Base-by-base conservation (phyloP, 257 asterid genomes). In the Nicotiana otophora region DNA sequence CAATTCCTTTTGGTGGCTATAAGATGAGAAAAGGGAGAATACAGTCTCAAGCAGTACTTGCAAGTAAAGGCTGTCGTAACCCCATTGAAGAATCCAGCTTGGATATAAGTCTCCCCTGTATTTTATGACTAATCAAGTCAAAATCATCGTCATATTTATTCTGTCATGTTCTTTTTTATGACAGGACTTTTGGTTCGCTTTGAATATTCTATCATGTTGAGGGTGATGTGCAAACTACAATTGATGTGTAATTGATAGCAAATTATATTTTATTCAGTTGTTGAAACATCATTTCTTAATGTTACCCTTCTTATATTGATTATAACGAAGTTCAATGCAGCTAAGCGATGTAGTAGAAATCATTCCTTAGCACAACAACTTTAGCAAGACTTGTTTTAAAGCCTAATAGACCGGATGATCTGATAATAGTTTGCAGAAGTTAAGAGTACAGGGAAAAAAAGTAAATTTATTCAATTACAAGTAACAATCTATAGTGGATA, bases 1-100 rank as follows among this genome's bases (percentile, higher is more conserved):
- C 98, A 19, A 96, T 96, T 58, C 99, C 99, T 31, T 93, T 93
- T 55, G 99, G 98, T 72, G 99, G 98, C 20, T 96, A 94, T 84
- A 96, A 96, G 90, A 93, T 93, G 98, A 94, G 98, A 96, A 67
- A 96, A 93, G 88, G 97, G 98, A 16, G 97, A 91, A 82, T 96
- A 94, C 89, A 87, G 97, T 86, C 94, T 94, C 81, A 94, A 89
- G 91, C 93, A 89, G 67, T 94, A 96, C 93, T 86, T 93, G 90
- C 97, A 94, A 86, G 98, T 94, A 84, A 96, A 93, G 85, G 99
- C 99, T 16, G 97, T 96, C 7, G 97, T 90, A 34, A 93, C 94
- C 34, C 33, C 97, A 33, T 68, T 96, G 53, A 90, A 88, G 86
- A 93, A 96, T 82, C 98, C 99, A 17, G 98, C 99, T 39, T 96